phyloP scores from a whole-genome alignment of 148 eudicot species.

The Simmondsia chinensis region DNA sequence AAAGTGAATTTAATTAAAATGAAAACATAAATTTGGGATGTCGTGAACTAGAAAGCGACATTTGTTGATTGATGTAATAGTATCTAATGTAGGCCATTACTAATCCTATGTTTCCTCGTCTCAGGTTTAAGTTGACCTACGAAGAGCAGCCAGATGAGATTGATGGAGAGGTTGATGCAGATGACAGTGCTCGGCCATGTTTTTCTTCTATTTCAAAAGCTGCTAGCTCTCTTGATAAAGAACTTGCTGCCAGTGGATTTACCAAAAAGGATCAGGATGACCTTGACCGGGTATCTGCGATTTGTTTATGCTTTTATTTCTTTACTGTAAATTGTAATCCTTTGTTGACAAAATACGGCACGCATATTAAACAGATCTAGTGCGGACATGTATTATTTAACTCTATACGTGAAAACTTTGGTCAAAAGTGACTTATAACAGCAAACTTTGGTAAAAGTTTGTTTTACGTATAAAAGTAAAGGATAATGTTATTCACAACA shows the following conservation, averaged over 20 bases:
- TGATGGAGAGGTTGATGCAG: constrained; percentile 45
- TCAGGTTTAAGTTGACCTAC: constrained; percentile 61
- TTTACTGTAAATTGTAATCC: not conserved
- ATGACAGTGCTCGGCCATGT: constrained; percentile 45
- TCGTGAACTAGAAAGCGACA: no score
- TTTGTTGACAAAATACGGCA: no score
- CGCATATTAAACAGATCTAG: no score
- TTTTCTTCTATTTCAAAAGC: constrained; percentile 55
- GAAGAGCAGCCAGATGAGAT: constrained; percentile 39
- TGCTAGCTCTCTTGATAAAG: constrained; percentile 13
- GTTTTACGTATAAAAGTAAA: no score
- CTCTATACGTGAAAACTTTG: no score
- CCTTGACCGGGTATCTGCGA: constrained; percentile 20
- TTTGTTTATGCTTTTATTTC: not conserved
- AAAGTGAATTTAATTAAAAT: no score
- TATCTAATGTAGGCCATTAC: not conserved
- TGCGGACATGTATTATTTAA: no score
- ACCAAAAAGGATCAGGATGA: constrained; percentile 16
- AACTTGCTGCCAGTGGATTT: constrained; percentile 31
- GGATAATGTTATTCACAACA: no score
- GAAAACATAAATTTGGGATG: no score
- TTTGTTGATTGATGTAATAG: not conserved
- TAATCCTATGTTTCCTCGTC: no score
- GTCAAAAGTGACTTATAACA: no score
- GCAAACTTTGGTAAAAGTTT: no score